Evolutionary conservation across 2,329 filamentous ascomycete genomes (phyloP), one percentile per base, ranked within the genome.

Genomic region (Clonostachys chloroleuca): DNA sequence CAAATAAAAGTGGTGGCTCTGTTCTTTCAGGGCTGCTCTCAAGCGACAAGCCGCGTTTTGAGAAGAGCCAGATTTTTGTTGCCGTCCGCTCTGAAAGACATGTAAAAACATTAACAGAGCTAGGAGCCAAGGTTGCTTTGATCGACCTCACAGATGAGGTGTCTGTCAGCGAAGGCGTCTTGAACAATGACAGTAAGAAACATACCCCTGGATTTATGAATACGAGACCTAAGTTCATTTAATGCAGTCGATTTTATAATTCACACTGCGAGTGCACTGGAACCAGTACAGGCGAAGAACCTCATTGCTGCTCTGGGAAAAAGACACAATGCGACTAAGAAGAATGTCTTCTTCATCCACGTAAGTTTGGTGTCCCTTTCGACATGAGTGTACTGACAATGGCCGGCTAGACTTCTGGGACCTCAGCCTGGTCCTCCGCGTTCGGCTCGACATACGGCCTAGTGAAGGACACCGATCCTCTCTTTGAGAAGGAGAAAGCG

Each of bases 291-390:
- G 14, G 49, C 53, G 12, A 47, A 56, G 5, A 52, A 62, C 47
- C 48, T 70, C 6, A 55, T 70, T 37, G 55, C 53, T 12, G 66
- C 60, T 12, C 59, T 70, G 5, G 61, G 61, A n/a, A 52, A 62
- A 16, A 59, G 58, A 9, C 59, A 52, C 3, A 51, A 56, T 45
- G 47, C 30, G 3, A 60, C 47, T 34, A 59, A 57, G 17, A 54
- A 52, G 10, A 48, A 30, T 10, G 24, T 62, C 7, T 64, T 61
- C 46, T 61, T 63, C 40, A 56, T 70, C n/a, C 65, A 69, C 48
- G 64, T 61, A 41, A 57, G 63, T 47, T 13, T 5, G 13, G 0
- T 16, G 2, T 1, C 6, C 4, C 1, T 4, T 5, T 6, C 9
- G 6, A 12, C 1, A 2, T 6, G 50, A 44, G 46, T 3, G 17